Evolutionary conservation across 352 stramenopile genomes (phyloP).

Genomic region (Globisporangium viniferum): DNA sequence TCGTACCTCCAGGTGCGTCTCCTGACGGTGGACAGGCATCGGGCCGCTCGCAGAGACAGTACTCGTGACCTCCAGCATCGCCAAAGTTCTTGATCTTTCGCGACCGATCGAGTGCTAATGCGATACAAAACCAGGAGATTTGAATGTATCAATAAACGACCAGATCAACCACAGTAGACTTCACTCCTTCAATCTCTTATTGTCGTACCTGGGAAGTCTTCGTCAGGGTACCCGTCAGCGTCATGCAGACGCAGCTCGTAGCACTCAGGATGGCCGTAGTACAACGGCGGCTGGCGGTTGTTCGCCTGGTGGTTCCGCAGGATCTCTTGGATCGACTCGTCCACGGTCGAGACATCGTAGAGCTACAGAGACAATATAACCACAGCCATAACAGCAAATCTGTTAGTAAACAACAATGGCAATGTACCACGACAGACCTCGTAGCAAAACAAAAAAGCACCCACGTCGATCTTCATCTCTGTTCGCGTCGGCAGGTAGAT

Average conservation of each 20-base stretch:
- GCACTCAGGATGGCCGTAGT: constrained; percentile 85
- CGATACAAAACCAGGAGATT: not conserved
- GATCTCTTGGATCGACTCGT: constrained; percentile 86
- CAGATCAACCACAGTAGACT: not conserved
- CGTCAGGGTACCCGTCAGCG: constrained; percentile 77
- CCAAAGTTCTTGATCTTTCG: constrained; percentile 91
- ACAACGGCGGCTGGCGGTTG: constrained; percentile 56
- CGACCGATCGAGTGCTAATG: constrained; percentile 70
- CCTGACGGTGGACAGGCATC: constrained; percentile 77
- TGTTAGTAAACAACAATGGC: not conserved
- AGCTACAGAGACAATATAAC: constrained; percentile 34
- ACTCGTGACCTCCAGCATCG: constrained; percentile 83
- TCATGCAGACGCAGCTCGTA: constrained; percentile 86
- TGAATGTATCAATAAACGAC: not conserved
- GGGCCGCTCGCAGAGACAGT: constrained; percentile 82
- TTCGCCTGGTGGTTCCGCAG: constrained; percentile 69
- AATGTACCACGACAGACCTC: not conserved
- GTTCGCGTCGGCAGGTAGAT: constrained; percentile 83
- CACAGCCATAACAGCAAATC: not conserved
- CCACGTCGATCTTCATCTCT: constrained; percentile 87
- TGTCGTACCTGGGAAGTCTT: constrained; percentile 75
- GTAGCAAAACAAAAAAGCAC: constrained; percentile 2
- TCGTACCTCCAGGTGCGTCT: constrained; percentile 42
- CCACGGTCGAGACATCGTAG: constrained; percentile 84
- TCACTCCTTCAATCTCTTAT: too few relatives aligned